Conservation (phyloP, 176 grass and related monocot genomes). For the Avena eriantha region DNA sequence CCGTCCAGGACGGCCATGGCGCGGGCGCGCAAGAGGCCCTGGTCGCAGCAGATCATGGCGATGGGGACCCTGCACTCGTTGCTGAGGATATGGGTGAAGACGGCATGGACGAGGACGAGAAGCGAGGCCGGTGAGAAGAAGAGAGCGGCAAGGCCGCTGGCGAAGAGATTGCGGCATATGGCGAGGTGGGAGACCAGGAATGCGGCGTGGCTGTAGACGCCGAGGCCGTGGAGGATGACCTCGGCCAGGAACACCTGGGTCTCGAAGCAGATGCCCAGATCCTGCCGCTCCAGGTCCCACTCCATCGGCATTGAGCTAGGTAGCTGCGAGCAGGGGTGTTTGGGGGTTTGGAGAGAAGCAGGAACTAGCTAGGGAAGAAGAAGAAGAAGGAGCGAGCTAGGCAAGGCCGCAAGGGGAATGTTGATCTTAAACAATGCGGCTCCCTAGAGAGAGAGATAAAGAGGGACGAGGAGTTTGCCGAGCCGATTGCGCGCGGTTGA, state of each 20-base stretch:
- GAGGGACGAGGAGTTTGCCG: no score
- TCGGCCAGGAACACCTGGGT: neutral
- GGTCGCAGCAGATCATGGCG: neutral
- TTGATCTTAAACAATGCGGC: no score
- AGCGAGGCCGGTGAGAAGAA: neutral
- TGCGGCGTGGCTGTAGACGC: neutral
- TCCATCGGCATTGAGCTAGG: neutral
- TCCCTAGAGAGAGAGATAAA: no score
- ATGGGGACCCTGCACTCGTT: neutral
- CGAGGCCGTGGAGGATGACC: neutral
- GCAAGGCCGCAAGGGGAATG: no score
- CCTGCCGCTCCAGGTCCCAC: neutral
- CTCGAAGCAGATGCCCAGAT: neutral
- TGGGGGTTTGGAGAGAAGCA: neutral
- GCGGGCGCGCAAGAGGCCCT: neutral
- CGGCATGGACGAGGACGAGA: neutral
- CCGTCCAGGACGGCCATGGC: neutral
- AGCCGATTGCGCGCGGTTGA: no score
- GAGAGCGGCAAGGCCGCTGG: neutral
- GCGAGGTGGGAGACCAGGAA: neutral
- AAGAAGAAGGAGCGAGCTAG: neutral
- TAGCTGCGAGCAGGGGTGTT: neutral
- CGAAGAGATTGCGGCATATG: neutral
- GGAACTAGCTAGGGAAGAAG: neutral
- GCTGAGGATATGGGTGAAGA: neutral